These are phyloP conservation scores for Blastobotrys illinoisensis DNA, from an alignment of 1,139 yeast genomes.

Conservation along the genomic window DNA sequence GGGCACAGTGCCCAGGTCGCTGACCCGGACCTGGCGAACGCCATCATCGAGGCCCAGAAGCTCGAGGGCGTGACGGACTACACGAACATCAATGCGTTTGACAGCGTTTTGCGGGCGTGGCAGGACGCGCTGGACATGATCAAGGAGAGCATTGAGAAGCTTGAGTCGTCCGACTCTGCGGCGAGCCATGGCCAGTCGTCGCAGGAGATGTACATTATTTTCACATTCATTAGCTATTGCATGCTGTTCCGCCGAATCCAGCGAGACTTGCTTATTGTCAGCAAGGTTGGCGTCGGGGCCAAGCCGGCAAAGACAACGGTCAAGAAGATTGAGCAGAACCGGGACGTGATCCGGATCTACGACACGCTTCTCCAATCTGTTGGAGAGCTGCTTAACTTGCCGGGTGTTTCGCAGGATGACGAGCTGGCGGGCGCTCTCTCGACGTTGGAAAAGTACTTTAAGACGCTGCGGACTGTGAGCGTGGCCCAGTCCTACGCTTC, in stretches of 20 bases:
- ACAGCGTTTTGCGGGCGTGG: constrained; percentile 47
- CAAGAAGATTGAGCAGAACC: constrained; percentile 34
- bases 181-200: constrained; percentile 42
- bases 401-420: constrained; percentile 88
- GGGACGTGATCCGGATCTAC: constrained; percentile 47
- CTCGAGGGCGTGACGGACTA: constrained; percentile 21
- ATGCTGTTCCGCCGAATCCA: constrained; percentile 59
- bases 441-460: constrained; percentile 44
- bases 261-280: constrained; percentile 57
- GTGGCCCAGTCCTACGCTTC: constrained; percentile 49
- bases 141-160: constrained; percentile 43
- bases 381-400: constrained; percentile 63
- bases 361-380: constrained; percentile 46
- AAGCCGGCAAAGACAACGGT: constrained; percentile 12
- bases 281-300: constrained; percentile 17
- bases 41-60: constrained; percentile 37
- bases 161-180: constrained; percentile 39
- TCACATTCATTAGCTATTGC: constrained; percentile 70
- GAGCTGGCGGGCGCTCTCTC: constrained; percentile 53
- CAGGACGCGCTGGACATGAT: constrained; percentile 52
- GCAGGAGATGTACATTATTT: constrained; percentile 69
- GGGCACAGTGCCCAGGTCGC: constrained; percentile 60
- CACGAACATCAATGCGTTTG: constrained; percentile 36
- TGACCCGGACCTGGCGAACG: constrained; percentile 68
- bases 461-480: constrained; percentile 39